A percentile compares a stretch with the other conserved stretches of the same genome.
phyloP scores from a whole-genome alignment of 768 basidiomycete species.

The Saitozyma podzolica region DNA sequence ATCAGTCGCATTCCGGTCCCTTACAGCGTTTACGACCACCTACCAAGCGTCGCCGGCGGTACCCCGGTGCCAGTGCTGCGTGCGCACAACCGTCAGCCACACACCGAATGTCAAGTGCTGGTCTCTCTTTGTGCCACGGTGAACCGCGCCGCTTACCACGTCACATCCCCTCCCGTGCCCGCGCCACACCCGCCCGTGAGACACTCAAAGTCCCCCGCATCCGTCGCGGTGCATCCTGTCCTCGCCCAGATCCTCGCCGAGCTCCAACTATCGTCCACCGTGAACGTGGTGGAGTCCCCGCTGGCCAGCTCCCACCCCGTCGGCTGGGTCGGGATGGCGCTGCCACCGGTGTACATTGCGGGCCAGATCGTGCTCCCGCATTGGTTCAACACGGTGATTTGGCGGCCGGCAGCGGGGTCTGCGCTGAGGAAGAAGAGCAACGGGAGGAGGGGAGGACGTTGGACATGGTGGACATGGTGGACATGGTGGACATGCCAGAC shows the following conservation, averaged over 20 bases:
- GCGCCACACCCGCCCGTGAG: slow-evolving; percentile 23
- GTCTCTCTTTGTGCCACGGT: background rate
- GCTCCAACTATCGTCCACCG: slow-evolving; percentile 23
- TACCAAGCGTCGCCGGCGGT: slow-evolving; percentile 28
- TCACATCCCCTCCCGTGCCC: slow-evolving; percentile 14
- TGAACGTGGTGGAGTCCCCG: slow-evolving; percentile 7
- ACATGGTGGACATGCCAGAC: no score
- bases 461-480: background rate
- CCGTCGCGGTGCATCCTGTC: slow-evolving; percentile 18
- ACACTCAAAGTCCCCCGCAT: slow-evolving; percentile 23
- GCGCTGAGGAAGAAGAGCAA: background rate
- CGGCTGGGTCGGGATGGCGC: slow-evolving; percentile 14
- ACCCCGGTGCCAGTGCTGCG: slow-evolving; percentile 11
- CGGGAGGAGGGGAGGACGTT: background rate
- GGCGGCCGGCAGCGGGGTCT: slow-evolving; percentile 6
- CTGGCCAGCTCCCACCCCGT: slow-evolving; percentile 26
- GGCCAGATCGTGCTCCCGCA: slow-evolving; percentile 32
- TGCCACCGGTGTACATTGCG: slow-evolving; percentile 12
- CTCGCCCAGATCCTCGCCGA: slow-evolving; percentile 33
- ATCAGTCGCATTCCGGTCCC: background rate
- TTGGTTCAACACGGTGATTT: slow-evolving; percentile 27
- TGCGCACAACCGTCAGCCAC: background rate
- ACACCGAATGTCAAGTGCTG: background rate
- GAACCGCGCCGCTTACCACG: slow-evolving; percentile 19
- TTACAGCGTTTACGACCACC: background rate